Conservation (phyloP, 2,329 filamentous ascomycete genomes). For the Blastomyces parvus region DNA sequence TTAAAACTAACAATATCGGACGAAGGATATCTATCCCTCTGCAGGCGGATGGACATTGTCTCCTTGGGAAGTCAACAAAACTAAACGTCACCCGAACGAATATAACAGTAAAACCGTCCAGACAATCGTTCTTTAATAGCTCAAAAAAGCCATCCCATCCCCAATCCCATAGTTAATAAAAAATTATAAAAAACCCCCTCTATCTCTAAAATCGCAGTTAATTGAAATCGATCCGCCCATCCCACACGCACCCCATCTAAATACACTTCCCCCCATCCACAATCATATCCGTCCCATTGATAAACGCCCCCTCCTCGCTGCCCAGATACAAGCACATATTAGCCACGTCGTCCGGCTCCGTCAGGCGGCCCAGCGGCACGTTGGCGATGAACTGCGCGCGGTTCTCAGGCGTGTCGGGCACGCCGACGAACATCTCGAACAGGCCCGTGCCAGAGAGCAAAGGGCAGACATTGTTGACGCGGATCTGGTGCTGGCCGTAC, state of each 20-base stretch:
- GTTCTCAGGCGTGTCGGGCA: conserved; percentile 39
- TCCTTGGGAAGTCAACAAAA: no score
- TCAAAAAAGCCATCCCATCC: no score
- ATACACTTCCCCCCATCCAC: conserved; percentile 48
- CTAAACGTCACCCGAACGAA: no score
- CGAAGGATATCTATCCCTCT: no score
- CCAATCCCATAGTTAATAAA: no score
- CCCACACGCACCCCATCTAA: conserved; percentile 16
- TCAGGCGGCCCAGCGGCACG: conserved; percentile 36
- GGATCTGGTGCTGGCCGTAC: conserved; percentile 61
- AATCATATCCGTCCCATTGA: conserved; percentile 62
- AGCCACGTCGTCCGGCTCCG: conserved; percentile 52
- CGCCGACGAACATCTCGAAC: conserved; percentile 38
- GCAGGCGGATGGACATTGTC: no score
- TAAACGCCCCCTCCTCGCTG: conserved; percentile 61
- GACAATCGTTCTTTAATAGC: no score
- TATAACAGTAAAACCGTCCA: no score
- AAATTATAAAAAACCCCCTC: no score
- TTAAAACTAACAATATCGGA: no score
- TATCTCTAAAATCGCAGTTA: no score
- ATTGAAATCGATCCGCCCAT: no score
- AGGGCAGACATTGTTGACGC: conserved; percentile 63
- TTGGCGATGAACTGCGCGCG: conserved; percentile 36
- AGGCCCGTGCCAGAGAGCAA: conserved; percentile 58
- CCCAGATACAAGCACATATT: conserved; percentile 62